These are phyloP conservation scores for Fusarium piperis DNA, from an alignment of 2,329 filamentous ascomycete species.

Conservation along the genomic window DNA sequence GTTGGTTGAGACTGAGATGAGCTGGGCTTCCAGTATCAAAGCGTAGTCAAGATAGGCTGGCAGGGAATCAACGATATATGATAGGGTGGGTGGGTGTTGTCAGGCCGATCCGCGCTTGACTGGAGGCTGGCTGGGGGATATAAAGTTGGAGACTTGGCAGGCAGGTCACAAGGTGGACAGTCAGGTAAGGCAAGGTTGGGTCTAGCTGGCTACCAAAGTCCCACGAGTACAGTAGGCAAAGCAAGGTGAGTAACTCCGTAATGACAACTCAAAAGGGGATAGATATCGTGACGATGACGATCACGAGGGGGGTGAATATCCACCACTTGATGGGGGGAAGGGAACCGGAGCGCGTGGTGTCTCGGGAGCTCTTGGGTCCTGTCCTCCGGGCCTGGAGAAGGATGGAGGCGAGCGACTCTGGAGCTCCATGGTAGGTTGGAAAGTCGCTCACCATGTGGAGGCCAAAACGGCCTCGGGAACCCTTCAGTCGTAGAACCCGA, in stretches of 20 bases:
- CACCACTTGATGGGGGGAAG: constrained; percentile 25
- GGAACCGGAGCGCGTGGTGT: constrained; percentile 23
- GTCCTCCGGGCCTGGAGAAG: neutral
- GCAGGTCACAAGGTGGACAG: constrained; percentile 33
- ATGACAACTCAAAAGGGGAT: constrained; percentile 30
- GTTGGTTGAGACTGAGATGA: neutral
- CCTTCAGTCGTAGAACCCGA: constrained; percentile 13
- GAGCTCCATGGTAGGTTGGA: constrained; percentile 5
- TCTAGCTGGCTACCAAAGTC: constrained; percentile 11
- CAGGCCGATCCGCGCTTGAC: constrained; percentile 6
- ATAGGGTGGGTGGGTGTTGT: constrained; percentile 16
- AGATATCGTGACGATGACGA: constrained; percentile 29
- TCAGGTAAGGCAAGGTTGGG: constrained; percentile 9
- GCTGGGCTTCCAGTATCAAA: constrained; percentile 34
- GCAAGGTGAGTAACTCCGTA: constrained; percentile 12
- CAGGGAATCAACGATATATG: constrained; percentile 9
- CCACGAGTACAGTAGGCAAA: constrained; percentile 6
- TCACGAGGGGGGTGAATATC: constrained; percentile 33
- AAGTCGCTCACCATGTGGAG: constrained; percentile 13
- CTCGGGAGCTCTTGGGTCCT: constrained; percentile 10
- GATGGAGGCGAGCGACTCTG: constrained; percentile 2
- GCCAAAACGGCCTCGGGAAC: constrained; percentile 7
- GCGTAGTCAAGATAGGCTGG: constrained; percentile 1
- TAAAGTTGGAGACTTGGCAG: constrained; percentile 34
- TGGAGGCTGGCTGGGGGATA: constrained; percentile 23